A percentile compares a stretch with the other conserved stretches of the same genome.
These are phyloP conservation scores for Chalciporus pseudorubinellus DNA, from an alignment of 768 basidiomycete species.

Conservation along the genomic window DNA sequence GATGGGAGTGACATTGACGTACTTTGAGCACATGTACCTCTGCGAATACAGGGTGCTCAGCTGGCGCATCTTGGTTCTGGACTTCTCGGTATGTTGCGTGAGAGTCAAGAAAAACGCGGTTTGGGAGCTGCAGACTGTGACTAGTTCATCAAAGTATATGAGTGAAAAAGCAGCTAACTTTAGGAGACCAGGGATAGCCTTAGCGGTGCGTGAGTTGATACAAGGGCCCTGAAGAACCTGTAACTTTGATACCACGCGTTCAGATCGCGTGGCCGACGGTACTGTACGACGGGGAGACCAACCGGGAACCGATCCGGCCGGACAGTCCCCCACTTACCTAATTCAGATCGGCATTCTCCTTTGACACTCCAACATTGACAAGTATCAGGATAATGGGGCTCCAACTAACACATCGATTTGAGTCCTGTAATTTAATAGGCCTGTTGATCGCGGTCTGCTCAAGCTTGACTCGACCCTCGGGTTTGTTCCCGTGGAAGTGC, in stretches of 20 bases:
- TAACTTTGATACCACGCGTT: slow-evolving; percentile 16
- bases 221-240: slow-evolving; percentile 20
- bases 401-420: not conserved
- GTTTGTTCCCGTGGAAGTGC: too few relatives aligned
- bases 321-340: not conserved
- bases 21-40: slow-evolving; percentile 31
- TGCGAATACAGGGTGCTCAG: slow-evolving; percentile 26
- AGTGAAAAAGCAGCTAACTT: slow-evolving; percentile 20
- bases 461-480: too few relatives aligned
- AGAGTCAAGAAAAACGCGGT: slow-evolving; percentile 36
- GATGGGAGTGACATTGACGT: slow-evolving; percentile 33
- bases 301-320: slow-evolving; percentile 14
- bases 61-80: slow-evolving; percentile 29
- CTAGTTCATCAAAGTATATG: slow-evolving; percentile 24
- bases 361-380: too few relatives aligned
- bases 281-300: not conserved
- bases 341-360: too few relatives aligned
- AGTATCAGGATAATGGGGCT: not conserved
- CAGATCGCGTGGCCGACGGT: slow-evolving; percentile 19
- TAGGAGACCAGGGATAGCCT: slow-evolving; percentile 18
- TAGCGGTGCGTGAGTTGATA: slow-evolving; percentile 26
- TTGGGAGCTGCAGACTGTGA: slow-evolving; percentile 27
- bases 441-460: not conserved
- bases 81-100: slow-evolving; percentile 34
- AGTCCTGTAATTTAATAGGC: not conserved